Conservation (phyloP, 805 yeast genomes). For the Cyberlindnera maclurae region DNA sequence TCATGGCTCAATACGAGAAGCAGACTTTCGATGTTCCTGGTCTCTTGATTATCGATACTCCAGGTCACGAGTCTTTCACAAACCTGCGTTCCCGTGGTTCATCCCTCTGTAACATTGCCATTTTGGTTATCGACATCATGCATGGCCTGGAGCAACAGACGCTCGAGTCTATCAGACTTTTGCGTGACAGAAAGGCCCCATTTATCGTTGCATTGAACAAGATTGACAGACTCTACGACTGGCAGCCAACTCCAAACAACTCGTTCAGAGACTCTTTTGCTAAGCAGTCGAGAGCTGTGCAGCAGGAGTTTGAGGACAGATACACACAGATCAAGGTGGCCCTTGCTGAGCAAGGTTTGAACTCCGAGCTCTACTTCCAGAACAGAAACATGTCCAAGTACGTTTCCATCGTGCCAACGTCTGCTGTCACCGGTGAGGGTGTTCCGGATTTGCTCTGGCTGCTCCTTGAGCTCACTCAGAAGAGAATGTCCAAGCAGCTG, state of each 20-base stretch:
- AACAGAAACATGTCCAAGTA: slow-evolving; percentile 89
- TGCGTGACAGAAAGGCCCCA: slow-evolving; percentile 97
- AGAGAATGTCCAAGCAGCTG: slow-evolving; percentile 97
- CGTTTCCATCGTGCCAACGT: slow-evolving; percentile 96
- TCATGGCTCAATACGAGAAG: slow-evolving; percentile 82
- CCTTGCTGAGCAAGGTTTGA: slow-evolving; percentile 95
- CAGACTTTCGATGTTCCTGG: slow-evolving; percentile 94
- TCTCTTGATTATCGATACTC: slow-evolving; percentile 92
- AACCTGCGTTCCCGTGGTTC: slow-evolving; percentile 98
- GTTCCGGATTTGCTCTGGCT: slow-evolving; percentile 97
- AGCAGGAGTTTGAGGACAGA: slow-evolving; percentile 87
- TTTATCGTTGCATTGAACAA: slow-evolving; percentile 95
- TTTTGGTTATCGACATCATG: slow-evolving; percentile 96
- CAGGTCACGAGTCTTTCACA: slow-evolving; percentile 99
- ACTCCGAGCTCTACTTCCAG: slow-evolving; percentile 93
- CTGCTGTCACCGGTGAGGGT: slow-evolving; percentile 99
- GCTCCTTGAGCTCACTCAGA: slow-evolving; percentile 89
- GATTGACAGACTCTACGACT: slow-evolving; percentile 94
- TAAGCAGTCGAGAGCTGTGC: slow-evolving; percentile 76
- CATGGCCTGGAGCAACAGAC: slow-evolving; percentile 99
- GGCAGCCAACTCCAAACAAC: slow-evolving; percentile 87
- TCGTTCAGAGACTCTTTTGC: slow-evolving; percentile 92
- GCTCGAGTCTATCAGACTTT: slow-evolving; percentile 81
- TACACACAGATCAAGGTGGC: slow-evolving; percentile 80
- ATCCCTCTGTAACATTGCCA: slow-evolving; percentile 97